A percentile compares a stretch with the other conserved stretches of the same genome.
These are phyloP conservation scores for Fusarium sp. DNA, from an alignment of 2,329 filamentous ascomycete species.

Conservation along the genomic window DNA sequence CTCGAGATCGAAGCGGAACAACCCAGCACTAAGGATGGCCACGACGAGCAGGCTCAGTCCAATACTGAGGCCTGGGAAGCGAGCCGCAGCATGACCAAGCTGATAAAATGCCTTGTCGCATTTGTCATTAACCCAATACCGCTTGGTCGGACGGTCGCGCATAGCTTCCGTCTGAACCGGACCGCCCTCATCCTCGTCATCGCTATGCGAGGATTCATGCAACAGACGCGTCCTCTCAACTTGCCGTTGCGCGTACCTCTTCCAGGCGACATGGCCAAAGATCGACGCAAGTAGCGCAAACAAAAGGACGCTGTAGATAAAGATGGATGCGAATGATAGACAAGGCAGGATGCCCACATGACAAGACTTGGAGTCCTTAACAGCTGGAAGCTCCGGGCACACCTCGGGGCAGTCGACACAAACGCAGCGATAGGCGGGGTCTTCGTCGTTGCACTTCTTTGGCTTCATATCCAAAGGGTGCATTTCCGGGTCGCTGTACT, in stretches of 20 bases:
- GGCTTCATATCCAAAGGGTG: conserved; percentile 75
- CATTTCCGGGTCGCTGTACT: conserved; percentile 77
- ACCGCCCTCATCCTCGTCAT: conserved; percentile 94
- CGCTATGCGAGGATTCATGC: conserved; percentile 84
- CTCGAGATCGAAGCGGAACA: conserved; percentile 90
- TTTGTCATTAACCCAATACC: conserved; percentile 86
- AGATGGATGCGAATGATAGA: conserved; percentile 90
- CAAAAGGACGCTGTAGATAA: conserved; percentile 84
- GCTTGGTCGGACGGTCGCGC: conserved; percentile 80
- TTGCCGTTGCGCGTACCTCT: conserved; percentile 77
- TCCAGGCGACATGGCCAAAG: conserved; percentile 80
- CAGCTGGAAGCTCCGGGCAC: conserved; percentile 83
- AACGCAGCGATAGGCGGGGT: conserved; percentile 87
- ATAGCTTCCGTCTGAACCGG: conserved; percentile 78
- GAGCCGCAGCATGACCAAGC: conserved; percentile 83
- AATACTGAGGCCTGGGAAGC: conserved; percentile 89
- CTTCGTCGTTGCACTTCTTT: conserved; percentile 90
- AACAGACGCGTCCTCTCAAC: conserved; percentile 87
- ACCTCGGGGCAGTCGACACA: conserved; percentile 92
- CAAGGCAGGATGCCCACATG: conserved; percentile 91
- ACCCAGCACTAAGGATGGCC: conserved; percentile 83
- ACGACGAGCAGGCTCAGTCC: conserved; percentile 79
- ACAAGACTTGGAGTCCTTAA: conserved; percentile 78
- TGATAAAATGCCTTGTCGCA: conserved; percentile 84
- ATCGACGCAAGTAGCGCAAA: conserved; percentile 74